Percentiles rank a stretch among this genome's conserved stretches.
These are phyloP conservation scores for Massarina eburnea DNA, from an alignment of 2,329 filamentous ascomycete genomes.

Conservation along the genomic window DNA sequence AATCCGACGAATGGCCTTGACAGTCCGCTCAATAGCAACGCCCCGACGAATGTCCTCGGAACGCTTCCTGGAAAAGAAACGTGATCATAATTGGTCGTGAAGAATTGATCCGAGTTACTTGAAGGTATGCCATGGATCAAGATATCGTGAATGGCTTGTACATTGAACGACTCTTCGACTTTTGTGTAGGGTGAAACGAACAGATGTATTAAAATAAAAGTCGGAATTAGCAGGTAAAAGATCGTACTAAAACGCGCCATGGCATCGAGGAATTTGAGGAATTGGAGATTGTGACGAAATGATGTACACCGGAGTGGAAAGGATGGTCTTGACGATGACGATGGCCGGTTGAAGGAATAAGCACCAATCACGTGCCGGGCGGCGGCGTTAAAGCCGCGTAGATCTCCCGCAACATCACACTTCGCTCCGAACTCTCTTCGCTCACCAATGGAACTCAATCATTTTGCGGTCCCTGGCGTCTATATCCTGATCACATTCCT, in stretches of 20 bases:
- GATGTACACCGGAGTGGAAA: too few species aligned
- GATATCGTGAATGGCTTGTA: conserved; percentile 92
- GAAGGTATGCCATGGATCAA: conserved; percentile 75
- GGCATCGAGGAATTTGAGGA: too few species aligned
- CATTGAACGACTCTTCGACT: conserved; percentile 97
- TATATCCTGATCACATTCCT: conserved; percentile 68
- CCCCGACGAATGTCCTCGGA: conserved; percentile 84
- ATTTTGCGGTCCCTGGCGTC: conserved; percentile 68
- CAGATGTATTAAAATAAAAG: conserved; percentile 63
- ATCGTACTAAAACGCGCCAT: conserved; percentile 30
- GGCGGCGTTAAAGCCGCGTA: conserved; percentile 10
- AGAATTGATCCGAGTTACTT: conserved; percentile 53
- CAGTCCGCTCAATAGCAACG: conserved; percentile 73
- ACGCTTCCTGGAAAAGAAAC: conserved; percentile 88
- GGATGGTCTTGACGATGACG: too few species aligned
- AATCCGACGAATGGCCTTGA: conserved; percentile 66
- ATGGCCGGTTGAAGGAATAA: not conserved
- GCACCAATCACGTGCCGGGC: conserved; percentile 27
- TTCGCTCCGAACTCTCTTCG: conserved; percentile 2
- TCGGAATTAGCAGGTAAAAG: conserved; percentile 35
- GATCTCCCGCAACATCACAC: conserved; percentile 1
- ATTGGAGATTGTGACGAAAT: too few species aligned
- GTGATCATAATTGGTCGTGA: conserved; percentile 78
- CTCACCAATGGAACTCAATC: conserved; percentile 27
- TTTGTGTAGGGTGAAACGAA: conserved; percentile 84